Conservation (phyloP, 108 stramenopile genomes). For the Skeletonema grethae region DNA sequence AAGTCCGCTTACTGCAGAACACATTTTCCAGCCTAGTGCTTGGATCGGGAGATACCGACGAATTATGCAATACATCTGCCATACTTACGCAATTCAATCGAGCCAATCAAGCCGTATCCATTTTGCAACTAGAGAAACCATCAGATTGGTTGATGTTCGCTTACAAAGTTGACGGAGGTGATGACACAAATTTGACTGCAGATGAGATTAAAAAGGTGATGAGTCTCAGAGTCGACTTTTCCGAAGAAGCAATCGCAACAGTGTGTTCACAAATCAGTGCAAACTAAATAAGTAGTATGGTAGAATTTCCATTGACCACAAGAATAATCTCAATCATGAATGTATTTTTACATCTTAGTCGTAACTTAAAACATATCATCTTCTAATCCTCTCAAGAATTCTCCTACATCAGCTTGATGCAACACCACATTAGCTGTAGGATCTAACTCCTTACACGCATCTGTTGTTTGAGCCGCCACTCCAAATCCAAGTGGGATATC, state of each 20-base stretch:
- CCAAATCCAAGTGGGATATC: conserved; percentile 98
- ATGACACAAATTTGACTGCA: conserved; percentile 48
- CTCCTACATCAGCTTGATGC: conserved; percentile 99
- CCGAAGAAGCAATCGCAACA: conserved; percentile 47
- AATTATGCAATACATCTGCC: conserved; percentile 21
- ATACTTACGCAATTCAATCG: conserved; percentile 68
- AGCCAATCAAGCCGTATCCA: conserved; percentile 68
- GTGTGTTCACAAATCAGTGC: conserved; percentile 38
- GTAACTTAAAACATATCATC: conserved; percentile 82
- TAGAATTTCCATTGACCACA: not conserved
- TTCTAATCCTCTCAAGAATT: conserved; percentile 95
- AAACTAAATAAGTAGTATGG: not conserved
- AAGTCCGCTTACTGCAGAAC: conserved; percentile 75
- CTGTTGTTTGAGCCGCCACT: conserved; percentile 95
- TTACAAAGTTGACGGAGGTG: conserved; percentile 34
- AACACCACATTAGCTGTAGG: conserved; percentile 96
- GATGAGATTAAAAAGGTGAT: conserved; percentile 65
- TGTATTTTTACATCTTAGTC: not conserved
- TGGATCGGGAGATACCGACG: not conserved
- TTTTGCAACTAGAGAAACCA: conserved; percentile 80
- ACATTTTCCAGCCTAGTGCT: conserved; percentile 44
- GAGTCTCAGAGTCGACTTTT: conserved; percentile 72
- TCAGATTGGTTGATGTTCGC: conserved; percentile 72
- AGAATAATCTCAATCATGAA: not conserved
- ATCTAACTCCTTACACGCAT: conserved; percentile 90